Evolutionary conservation across 495 filamentous ascomycete genomes (phyloP).

Genomic region (Sporormia fimetaria): DNA sequence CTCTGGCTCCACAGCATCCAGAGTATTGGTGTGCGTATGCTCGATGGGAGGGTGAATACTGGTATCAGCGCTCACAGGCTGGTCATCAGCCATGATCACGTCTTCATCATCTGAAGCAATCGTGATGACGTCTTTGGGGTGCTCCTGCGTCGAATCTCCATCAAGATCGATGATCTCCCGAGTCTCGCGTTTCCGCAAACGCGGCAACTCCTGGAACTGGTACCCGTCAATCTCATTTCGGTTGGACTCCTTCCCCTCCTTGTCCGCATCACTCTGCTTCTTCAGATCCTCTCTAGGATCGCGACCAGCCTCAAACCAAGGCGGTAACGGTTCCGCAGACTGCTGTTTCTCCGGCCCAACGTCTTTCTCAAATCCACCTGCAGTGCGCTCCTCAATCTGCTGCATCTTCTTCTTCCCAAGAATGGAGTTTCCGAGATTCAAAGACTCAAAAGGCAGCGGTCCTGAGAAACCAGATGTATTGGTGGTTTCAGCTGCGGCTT

Average conservation of each 20-base stretch:
- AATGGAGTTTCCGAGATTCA: constrained; percentile 55
- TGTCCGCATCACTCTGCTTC: constrained; percentile 30
- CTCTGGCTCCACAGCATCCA: too few relatives aligned
- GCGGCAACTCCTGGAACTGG: constrained; percentile 32
- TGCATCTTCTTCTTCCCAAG: constrained; percentile 40
- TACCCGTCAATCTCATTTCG: constrained; percentile 22
- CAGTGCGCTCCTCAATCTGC: constrained; percentile 40
- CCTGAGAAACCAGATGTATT: constrained; percentile 55
- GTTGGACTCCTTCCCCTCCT: constrained; percentile 23
- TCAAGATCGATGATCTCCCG: constrained; percentile 31
- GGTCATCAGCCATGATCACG: constrained; percentile 45
- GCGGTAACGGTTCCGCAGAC: constrained; percentile 56
- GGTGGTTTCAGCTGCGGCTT: constrained; percentile 12
- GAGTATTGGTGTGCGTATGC: too few relatives aligned
- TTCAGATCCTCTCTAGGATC: constrained; percentile 31
- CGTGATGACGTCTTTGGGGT: constrained; percentile 26
- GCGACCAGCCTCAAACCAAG: constrained; percentile 60
- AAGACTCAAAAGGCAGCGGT: constrained; percentile 78
- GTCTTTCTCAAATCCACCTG: constrained; percentile 60
- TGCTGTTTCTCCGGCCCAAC: constrained; percentile 36
- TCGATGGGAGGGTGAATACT: too few relatives aligned
- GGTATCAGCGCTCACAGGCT: too few relatives aligned
- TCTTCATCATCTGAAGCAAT: constrained; percentile 36
- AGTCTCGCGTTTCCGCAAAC: constrained; percentile 33
- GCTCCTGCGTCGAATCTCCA: constrained; percentile 10